Base-by-base conservation (phyloP, 2,329 filamentous ascomycete genomes). In the Trichophaea hybrida region DNA sequence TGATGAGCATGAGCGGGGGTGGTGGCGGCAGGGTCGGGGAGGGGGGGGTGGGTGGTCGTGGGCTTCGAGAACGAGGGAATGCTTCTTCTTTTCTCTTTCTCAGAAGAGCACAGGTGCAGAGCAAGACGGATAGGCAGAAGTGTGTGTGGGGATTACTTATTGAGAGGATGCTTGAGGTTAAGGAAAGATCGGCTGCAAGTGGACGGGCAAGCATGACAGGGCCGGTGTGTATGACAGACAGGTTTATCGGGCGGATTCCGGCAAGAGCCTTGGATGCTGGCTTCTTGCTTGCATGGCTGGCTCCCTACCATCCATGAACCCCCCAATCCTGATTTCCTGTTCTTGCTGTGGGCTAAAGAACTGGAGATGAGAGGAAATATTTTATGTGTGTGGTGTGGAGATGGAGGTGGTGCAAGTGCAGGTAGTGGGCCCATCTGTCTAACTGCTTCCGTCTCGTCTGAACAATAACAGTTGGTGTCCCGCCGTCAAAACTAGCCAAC, bases 201-300 rank as follows among this genome's bases (percentile, higher is more conserved):
- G 40, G 13, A 55, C 13, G 44, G 53, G 53, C 34, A 40, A 55
- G 53, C 40, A 43, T 32, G 12, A 8, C 50, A 31, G 13, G 38
- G 50, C 8, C 24, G 7, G 32, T 13, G 51, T 34, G 51, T 15
- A 54, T 6, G 53, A 35, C 17, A 32, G 53, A 10, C 50, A 53
- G 32, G 31, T 44, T 54, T 54, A 55, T 40, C 34, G 53, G 34
- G 53, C 53, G 53, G 53, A 31, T 17, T 55, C 53, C 53, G 53
- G 53, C 53, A 55, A 55, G 53, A 43, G 33, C 24, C 31, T 53
- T 53, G 31, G 50, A n/a, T 35, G 50, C 32, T 37, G 12, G 24
- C 34, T 37, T 6, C 31, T n/a, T 53, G 32, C 31, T 17, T 12
- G 13, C 24, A 17, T 24, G 44, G 44, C 44, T 24, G 44, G 44